Evolutionary conservation across 2,329 filamentous ascomycete species (phyloP), one percentile per base, ranked within the genome.

Genomic region (Xylariaceae sp.): DNA sequence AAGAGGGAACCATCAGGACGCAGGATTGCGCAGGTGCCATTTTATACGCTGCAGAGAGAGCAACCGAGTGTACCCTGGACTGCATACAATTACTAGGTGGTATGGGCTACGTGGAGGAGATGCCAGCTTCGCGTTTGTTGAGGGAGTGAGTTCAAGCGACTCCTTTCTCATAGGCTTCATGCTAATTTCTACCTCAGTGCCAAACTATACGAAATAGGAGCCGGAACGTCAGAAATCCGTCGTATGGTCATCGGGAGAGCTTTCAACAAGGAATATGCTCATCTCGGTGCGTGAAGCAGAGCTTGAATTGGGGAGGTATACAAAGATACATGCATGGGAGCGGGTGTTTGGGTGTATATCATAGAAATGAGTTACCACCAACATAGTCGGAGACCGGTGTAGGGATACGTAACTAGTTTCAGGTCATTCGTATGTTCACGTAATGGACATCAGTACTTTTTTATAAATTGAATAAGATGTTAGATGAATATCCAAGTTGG

Each of bases 1-100:
- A 91, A 62, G 69, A 79, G 11, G 83, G 81, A 9, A 47, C 72
- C 2, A 83, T 95, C 54, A 76, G 77, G 43, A 96, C 90, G 0
- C 86, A 95, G 63, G 91, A 98, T 67, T 97, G 93, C 63, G 91
- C 93, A 0, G 91, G 90, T 29, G 87, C 89, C 2, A 97, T 97
- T 49, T 68, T 97, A 50, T 96, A 95, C 65, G 89, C 91, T 2
- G 90, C 89, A 0, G 91, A 97, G 70, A 71, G 89, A 26, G 91
- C 90, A 9, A 94, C 87, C 0, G 89, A 96, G 67, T 87, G 83
- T 45, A 78, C 88, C 0, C 75, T 95, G 22, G 90, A 96, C 66
- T 87, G 86, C 34, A 87, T 97, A 44, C 93, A 98, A 66, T 75
- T 95, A 45, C 78, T 98, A 59, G 93, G 93, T 15, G 93, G 91